These are phyloP conservation scores for Plasmodium inui DNA, from an alignment of 169 alveolate species.

Conservation along the genomic window DNA sequence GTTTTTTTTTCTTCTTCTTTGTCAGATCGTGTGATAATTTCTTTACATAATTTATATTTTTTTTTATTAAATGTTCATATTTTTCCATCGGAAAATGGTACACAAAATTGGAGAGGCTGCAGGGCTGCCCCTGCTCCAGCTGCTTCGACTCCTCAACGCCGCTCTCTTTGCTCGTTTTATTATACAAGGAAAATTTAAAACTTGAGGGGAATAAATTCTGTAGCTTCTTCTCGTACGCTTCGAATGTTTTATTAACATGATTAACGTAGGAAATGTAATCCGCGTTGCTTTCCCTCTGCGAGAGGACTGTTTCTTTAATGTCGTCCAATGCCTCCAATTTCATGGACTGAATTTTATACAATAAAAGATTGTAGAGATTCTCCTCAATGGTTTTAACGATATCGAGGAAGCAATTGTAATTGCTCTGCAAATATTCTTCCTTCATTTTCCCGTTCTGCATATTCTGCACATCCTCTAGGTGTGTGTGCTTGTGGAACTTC, in stretches of 20 bases:
- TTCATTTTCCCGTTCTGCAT: slow-evolving; percentile 14
- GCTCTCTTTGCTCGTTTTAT: neutral
- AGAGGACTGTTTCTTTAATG: slow-evolving; percentile 13
- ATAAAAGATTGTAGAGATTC: slow-evolving; percentile 14
- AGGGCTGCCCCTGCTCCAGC: neutral
- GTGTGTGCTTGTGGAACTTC: neutral
- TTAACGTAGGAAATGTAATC: slow-evolving; percentile 31
- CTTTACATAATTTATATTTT: slow-evolving; percentile 76
- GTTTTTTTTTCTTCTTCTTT: slow-evolving; percentile 34
- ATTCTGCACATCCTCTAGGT: slow-evolving; percentile 8
- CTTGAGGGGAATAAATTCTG: slow-evolving; percentile 7
- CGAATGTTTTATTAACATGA: slow-evolving; percentile 14
- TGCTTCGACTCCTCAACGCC: neutral
- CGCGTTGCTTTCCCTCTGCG: neutral
- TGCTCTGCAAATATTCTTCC: slow-evolving; percentile 18
- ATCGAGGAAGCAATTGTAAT: slow-evolving; percentile 31
- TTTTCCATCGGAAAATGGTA: slow-evolving; percentile 32
- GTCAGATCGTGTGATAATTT: slow-evolving; percentile 64
- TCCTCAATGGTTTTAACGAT: slow-evolving; percentile 31
- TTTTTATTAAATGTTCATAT: slow-evolving; percentile 48
- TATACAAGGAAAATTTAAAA: slow-evolving; percentile 20
- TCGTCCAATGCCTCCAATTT: slow-evolving; percentile 43
- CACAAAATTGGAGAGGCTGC: neutral
- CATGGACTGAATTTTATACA: slow-evolving; percentile 23
- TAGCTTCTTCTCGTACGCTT: slow-evolving; percentile 19